A percentile compares a stretch with the other conserved stretches of the same genome.
These are phyloP conservation scores for Lentinus tigrinus DNA, from an alignment of 768 basidiomycete genomes.

Conservation along the genomic window DNA sequence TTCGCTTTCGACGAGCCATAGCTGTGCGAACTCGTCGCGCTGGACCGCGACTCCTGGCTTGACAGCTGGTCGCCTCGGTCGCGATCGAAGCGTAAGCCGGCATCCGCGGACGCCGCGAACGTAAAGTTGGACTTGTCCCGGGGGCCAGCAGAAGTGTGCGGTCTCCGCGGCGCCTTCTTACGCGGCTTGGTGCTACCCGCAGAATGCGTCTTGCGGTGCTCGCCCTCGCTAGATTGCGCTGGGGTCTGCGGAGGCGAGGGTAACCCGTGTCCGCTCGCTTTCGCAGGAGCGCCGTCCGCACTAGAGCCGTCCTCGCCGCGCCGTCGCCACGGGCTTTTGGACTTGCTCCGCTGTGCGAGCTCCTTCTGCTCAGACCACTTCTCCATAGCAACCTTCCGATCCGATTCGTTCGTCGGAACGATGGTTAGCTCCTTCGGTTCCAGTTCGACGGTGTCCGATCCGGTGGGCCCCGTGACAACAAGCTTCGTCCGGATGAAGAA, in stretches of 20 bases:
- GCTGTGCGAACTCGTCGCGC: conserved; percentile 13
- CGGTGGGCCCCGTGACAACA: conserved; percentile 48
- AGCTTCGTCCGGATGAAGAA: conserved; percentile 77
- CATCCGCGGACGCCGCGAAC: conserved; percentile 14
- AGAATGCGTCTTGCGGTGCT: conserved; percentile 1
- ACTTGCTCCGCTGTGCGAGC: conserved; percentile 18
- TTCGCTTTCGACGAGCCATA: conserved; percentile 5
- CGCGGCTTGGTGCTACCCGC: conserved; percentile 16
- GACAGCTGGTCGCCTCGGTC: conserved; percentile 14
- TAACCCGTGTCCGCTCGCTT: conserved; percentile 5
- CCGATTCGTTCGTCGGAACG: conserved; percentile 68
- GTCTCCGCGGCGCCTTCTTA: conserved; percentile 44
- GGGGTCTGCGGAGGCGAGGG: conserved; percentile 18
- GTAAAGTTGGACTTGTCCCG: conserved; percentile 47
- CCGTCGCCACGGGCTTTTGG: conserved; percentile 20
- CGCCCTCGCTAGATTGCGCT: conserved; percentile 7
- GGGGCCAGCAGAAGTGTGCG: conserved; percentile 76
- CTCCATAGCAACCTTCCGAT: conserved; percentile 62
- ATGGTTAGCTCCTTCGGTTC: conserved; percentile 64
- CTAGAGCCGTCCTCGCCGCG: conserved; percentile 8
- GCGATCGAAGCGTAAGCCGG: conserved; percentile 8
- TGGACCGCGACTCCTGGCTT: conserved; percentile 10
- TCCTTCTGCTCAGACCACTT: conserved; percentile 50
- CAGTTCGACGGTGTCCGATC: conserved; percentile 68
- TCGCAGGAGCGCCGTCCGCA: conserved; percentile 1